Base-by-base conservation (phyloP, 768 basidiomycete genomes). In the Kwoniella pini region DNA sequence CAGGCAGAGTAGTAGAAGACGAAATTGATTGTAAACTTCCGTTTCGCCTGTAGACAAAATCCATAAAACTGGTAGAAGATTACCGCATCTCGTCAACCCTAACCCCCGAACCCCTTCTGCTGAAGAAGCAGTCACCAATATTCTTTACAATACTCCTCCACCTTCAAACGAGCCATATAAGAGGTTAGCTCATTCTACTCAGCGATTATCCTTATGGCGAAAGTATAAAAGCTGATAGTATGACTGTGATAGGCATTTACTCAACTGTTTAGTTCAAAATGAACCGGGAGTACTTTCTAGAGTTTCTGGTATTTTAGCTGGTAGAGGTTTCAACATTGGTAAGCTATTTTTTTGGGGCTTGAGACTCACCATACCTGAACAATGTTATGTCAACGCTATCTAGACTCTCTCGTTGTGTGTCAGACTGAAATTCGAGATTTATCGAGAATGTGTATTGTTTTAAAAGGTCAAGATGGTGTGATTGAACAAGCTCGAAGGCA, bases 221-320 rank as follows among this genome's bases (percentile, higher is more conserved):
- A n/a, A n/a, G n/a, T n/a, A n/a, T 45, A 45, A 12, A n/a, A 42
- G 22, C 30, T 5, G 10, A 38, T 12, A 9, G 24, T 10, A 38
- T n/a, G 30, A 27, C 11, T 57, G 5, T 21, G 9, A 15, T 71
- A 97, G 93, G 78, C 95, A 98, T 75, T 85, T 94, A 59, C 84
- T 98, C 64, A 98, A 99, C 81, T 97, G 94, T 79, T 86, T 99
- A 62, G 96, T 98, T 3, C 96, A 99, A 80, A 97, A 99, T 77
- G 96, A 99, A 80, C 96, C 96, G 2, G 96, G 96, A 72, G 96
- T 99, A n/a, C 84, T 99, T 12, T 96, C 95, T 27, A 88, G 96
- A 69, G 93, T 99, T 2, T 95, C 95, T 5, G 96, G 96, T 55
- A 97, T 95, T 72, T 84, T 99, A 22, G 96, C 96, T 19, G 96